These are phyloP conservation scores for Carex arenaria DNA, from an alignment of 202 grass and related monocot genomes.

Conservation along the genomic window DNA sequence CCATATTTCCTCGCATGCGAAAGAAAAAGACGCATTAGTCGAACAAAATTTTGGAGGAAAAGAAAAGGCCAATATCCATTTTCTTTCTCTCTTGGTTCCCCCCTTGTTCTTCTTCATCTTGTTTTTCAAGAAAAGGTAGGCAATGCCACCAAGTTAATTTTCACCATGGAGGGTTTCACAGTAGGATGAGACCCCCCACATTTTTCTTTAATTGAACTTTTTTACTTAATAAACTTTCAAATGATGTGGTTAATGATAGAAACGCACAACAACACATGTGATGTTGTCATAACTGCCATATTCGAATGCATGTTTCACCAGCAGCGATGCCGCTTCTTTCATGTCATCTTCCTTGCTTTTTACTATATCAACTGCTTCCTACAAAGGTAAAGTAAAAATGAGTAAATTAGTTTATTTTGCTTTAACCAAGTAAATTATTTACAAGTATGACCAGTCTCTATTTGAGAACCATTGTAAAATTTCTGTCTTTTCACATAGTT, in stretches of 20 bases:
- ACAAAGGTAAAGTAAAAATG: conserved; percentile 9
- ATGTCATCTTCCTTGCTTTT: conserved; percentile 13
- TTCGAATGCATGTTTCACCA: conserved; percentile 1
- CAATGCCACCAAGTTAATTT: background rate
- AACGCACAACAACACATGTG: conserved; percentile 30
- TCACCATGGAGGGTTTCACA: conserved; percentile 6
- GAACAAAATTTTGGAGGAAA: conserved; percentile 13
- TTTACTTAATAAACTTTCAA: conserved; percentile 10
- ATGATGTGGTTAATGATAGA: conserved; percentile 5
- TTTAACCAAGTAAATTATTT: background rate
- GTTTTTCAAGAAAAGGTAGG: background rate
- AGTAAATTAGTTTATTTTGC: background rate
- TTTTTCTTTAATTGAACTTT: conserved; percentile 8
- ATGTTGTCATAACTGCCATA: conserved; percentile 28
- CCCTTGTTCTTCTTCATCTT: conserved; percentile 5
- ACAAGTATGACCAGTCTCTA: background rate
- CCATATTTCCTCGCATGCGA: background rate
- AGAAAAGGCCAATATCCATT: background rate
- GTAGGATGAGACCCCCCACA: background rate
- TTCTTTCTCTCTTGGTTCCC: background rate
- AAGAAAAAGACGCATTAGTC: background rate
- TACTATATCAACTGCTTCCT: conserved; percentile 22
- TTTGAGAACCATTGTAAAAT: background rate
- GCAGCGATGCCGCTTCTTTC: conserved; percentile 11
- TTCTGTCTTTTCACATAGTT: background rate